Base-by-base conservation (phyloP, 2,329 filamentous ascomycete species). In the Penicillium sp. region DNA sequence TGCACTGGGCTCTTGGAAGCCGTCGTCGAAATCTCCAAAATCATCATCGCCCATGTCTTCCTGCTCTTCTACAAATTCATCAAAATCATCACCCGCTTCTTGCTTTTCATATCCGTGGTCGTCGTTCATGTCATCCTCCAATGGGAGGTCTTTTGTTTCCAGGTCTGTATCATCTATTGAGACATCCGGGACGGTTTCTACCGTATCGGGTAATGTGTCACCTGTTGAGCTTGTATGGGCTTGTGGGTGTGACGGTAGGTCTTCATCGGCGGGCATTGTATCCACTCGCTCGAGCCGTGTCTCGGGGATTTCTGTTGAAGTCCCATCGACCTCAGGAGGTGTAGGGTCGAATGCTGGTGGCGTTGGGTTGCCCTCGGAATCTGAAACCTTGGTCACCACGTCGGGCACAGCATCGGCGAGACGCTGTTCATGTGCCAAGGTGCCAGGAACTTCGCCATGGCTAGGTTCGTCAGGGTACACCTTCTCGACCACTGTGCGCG, bases 21-120 rank as follows among this genome's bases (percentile, higher is more conserved):
- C 86, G 62, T 81, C 77, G 70, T 86, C 86, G 75, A 90, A 90
- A 68, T 90, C 87, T 61, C 83, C 82, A 74, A 86, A 84, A 68
- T 84, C 81, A 66, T 81, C 80, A 65, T 81, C 80, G 56, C 75
- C 78, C 59, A 77, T 79, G 59, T 76, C 73, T 57, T 80, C 79
- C 58, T 79, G 79, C 47, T 81, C 81, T 66, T 82, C 78, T 59
- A 78, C 75, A 62, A 81, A 83, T 54, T 82, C 80, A 65, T 81
- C 80, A 70, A 82, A 82, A 31, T 82, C 80, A 55, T 86, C 86
- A 52, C 84, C 84, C 72, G 86, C 85, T 68, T 61, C 60, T 58
- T 90, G 88, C 67, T 86, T 59, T 60, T 63, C 75, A 85, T 65
- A 60, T 33, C 61, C 77, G 45, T 66, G 63, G 31, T 60, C 67